These are phyloP conservation scores for Tuber melanosporum DNA, from an alignment of 495 filamentous ascomycete species.

Conservation along the genomic window DNA sequence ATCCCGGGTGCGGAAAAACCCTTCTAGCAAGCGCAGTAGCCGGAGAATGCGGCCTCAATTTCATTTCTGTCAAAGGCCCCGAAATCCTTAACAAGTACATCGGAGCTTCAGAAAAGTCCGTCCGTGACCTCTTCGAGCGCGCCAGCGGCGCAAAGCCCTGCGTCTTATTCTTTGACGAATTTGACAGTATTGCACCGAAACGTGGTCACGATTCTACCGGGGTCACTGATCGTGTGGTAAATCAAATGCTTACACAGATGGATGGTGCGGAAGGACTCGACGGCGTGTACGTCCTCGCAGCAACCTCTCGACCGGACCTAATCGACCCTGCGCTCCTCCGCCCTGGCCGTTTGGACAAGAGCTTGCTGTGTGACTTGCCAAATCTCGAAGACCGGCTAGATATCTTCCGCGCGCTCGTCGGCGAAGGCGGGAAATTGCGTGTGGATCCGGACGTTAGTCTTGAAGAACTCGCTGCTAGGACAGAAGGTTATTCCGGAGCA, in stretches of 20 bases:
- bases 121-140: conserved; percentile 88
- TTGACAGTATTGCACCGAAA: conserved; percentile 94
- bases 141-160: conserved; percentile 84
- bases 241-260: conserved; percentile 97
- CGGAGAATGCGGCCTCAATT: conserved; percentile 92
- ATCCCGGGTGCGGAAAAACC: conserved; percentile 93
- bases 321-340: conserved; percentile 89
- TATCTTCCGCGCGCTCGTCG: conserved; percentile 66
- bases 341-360: conserved; percentile 87
- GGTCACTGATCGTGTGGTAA: conserved; percentile 96
- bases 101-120: conserved; percentile 87
- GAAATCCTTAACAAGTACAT: conserved; percentile 99
- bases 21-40: conserved; percentile 88
- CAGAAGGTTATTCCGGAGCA: conserved; percentile 89
- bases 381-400: conserved; percentile 70
- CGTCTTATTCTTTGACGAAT: conserved; percentile 96
- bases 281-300: conserved; percentile 92
- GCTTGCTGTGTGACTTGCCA: conserved; percentile 81
- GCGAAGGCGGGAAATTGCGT: conserved; percentile 58
- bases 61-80: conserved; percentile 95
- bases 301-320: conserved; percentile 81
- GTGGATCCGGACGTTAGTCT: conserved; percentile 52
- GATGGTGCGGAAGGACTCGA: conserved; percentile 92
- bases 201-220: conserved; percentile 93
- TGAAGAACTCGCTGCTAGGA: conserved; percentile 62